A percentile compares a stretch with the other conserved stretches of the same genome.
Conservation (phyloP, 140 eudicot genomes). For the Stevia rebaudiana region DNA sequence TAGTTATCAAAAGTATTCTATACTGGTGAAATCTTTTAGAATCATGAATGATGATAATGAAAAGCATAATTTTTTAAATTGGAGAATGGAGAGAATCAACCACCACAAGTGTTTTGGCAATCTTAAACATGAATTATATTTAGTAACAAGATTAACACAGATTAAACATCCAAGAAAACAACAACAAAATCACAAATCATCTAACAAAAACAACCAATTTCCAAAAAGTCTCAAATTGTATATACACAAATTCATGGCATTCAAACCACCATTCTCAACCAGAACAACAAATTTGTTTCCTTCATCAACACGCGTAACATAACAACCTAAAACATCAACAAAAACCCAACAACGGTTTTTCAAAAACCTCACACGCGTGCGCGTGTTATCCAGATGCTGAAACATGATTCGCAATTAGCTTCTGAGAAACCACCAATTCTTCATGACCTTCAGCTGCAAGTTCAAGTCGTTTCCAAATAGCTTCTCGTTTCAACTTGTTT, state of each 20-base stretch:
- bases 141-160: conserved; percentile 9
- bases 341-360: conserved; percentile 13
- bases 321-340: conserved; percentile 12
- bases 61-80: too few species aligned
- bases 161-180: conserved; percentile 20
- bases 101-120: too few species aligned
- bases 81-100: too few species aligned
- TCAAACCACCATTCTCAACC: conserved; percentile 20
- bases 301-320: background rate
- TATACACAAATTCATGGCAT: conserved; percentile 23
- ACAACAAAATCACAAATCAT: conserved; percentile 21
- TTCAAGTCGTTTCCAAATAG: conserved; percentile 60
- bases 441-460: conserved; percentile 47
- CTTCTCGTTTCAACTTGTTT: conserved; percentile 44
- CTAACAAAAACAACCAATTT: conserved; percentile 29
- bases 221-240: conserved; percentile 16
- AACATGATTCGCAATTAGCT: conserved; percentile 26
- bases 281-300: conserved; percentile 11
- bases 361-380: background rate
- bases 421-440: conserved; percentile 37
- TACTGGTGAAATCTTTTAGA: too few species aligned
- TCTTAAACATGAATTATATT: conserved; percentile 7
- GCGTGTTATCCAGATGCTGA: conserved; percentile 30
- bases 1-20: too few species aligned
- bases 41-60: too few species aligned